Conservation (phyloP, 2,329 filamentous ascomycete species). For the Fusarium pilosicola region DNA sequence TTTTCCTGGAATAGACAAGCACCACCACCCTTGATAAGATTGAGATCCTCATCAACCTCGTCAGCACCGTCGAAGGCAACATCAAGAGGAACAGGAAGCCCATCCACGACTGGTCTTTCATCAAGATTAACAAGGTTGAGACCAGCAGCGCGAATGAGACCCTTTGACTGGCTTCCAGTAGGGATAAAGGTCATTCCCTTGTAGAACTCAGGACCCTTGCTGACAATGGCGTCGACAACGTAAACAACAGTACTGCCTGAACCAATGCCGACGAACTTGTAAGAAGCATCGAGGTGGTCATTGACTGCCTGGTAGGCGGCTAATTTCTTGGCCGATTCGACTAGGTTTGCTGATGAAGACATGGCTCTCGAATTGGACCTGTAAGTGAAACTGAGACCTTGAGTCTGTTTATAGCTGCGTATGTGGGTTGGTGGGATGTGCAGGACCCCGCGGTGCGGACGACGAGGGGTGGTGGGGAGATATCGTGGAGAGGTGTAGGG, state of each 20-base stretch:
- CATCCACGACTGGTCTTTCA: conserved; percentile 66
- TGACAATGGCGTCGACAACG: conserved; percentile 82
- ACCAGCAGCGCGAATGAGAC: conserved; percentile 83
- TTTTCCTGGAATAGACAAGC: conserved; percentile 99
- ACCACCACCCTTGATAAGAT: conserved; percentile 97
- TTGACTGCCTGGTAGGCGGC: conserved; percentile 79
- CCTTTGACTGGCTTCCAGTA: conserved; percentile 90
- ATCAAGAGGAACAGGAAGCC: conserved; percentile 70
- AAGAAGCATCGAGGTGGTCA: conserved; percentile 73
- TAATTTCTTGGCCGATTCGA: conserved; percentile 79
- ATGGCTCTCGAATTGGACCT: conserved; percentile 43
- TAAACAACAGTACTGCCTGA: conserved; percentile 86
- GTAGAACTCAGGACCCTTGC: conserved; percentile 64
- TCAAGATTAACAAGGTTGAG: conserved; percentile 82
- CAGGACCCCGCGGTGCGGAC: conserved; percentile 30
- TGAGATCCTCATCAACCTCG: conserved; percentile 93
- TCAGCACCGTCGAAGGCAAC: conserved; percentile 97
- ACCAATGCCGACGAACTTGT: conserved; percentile 79
- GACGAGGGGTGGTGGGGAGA: conserved; percentile 31
- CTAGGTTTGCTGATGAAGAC: conserved; percentile 53
- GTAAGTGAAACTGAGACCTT: conserved; percentile 26
- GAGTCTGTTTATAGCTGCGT: conserved; percentile 19
- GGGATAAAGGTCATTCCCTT: conserved; percentile 84
- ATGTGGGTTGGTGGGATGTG: conserved; percentile 24
- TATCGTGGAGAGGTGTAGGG: conserved; percentile 26